Evolutionary conservation across 176 grass and related monocot species (phyloP).

Genomic region (Phoenix dactylifera): DNA sequence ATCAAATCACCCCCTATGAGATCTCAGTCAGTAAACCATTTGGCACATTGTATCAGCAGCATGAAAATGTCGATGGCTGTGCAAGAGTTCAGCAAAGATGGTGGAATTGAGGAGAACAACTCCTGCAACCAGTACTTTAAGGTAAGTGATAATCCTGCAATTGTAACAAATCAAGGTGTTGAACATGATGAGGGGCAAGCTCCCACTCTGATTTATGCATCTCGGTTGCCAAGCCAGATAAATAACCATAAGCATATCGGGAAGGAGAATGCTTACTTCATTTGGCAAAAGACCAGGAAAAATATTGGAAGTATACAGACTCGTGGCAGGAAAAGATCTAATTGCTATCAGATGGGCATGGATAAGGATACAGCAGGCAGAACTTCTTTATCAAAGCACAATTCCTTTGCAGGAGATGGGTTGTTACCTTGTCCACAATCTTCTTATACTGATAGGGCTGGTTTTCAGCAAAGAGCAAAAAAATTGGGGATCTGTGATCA

Average conservation of each 20-base stretch:
- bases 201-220: not conserved
- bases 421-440: conserved; percentile 1
- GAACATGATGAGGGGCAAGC: too few relatives aligned
- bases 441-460: not conserved
- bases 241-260: not conserved
- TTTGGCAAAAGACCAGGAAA: not conserved
- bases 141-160: too few relatives aligned
- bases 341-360: too few relatives aligned
- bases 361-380: too few relatives aligned
- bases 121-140: too few relatives aligned
- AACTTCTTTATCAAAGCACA: not conserved
- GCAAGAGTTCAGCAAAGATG: too few relatives aligned
- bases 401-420: not conserved
- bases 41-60: too few relatives aligned
- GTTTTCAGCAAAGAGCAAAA: not conserved
- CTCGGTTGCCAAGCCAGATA: not conserved
- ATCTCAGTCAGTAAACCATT: too few relatives aligned
- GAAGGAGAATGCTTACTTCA: not conserved
- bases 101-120: too few relatives aligned
- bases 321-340: not conserved
- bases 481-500: not conserved
- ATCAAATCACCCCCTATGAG: too few relatives aligned
- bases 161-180: too few relatives aligned
- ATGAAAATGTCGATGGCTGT: too few relatives aligned
- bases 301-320: not conserved